Evolutionary conservation across 495 filamentous ascomycete species (phyloP).

Genomic region (Neurospora sp.): DNA sequence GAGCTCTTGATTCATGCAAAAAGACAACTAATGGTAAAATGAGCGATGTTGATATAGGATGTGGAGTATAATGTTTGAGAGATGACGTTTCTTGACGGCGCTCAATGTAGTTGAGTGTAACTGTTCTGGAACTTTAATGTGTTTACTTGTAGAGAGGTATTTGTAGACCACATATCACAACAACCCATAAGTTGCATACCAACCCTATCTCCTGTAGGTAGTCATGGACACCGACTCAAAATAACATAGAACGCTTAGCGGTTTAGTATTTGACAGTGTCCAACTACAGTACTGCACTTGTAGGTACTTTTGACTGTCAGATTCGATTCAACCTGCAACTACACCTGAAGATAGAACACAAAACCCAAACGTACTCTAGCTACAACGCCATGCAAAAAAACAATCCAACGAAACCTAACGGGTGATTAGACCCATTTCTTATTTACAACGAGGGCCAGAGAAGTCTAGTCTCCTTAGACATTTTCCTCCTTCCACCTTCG

Average conservation of each 20-base stretch:
- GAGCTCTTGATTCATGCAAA: not conserved
- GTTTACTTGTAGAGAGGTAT: too few relatives aligned
- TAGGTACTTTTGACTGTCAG: not conserved
- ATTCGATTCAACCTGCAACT: not conserved
- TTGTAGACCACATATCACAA: too few relatives aligned
- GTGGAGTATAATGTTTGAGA: too few relatives aligned
- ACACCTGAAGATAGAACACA: not conserved
- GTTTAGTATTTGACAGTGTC: not conserved
- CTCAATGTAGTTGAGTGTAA: not conserved
- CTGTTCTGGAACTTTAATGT: not conserved
- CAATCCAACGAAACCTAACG: not conserved
- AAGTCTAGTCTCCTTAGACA: not conserved
- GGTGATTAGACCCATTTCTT: slow-evolving; percentile 5
- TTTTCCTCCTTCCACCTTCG: not conserved
- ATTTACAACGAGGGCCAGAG: not conserved
- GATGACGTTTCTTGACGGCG: not conserved
- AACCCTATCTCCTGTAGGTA: too few relatives aligned
- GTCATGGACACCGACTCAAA: not conserved
- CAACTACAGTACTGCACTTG: not conserved
- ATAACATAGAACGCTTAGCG: not conserved
- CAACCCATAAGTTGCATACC: too few relatives aligned
- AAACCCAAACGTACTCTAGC: not conserved
- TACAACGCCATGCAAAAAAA: not conserved
- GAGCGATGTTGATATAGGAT: not conserved
- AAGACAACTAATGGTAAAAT: not conserved